Evolutionary conservation across 805 yeast species (phyloP).

Genomic region (Torulaspora microellipsoides): DNA sequence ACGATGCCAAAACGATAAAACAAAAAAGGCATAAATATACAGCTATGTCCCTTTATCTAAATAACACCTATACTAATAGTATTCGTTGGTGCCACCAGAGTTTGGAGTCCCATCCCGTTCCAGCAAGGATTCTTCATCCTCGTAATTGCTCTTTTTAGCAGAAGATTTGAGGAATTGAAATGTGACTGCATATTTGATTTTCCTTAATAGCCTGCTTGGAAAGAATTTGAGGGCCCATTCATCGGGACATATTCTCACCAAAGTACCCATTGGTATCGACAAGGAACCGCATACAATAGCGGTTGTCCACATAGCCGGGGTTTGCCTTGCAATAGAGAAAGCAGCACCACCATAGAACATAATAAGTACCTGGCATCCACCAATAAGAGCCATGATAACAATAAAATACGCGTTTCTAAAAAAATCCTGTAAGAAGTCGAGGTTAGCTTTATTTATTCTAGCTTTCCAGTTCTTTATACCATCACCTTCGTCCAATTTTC

Average conservation of each 20-base stretch:
- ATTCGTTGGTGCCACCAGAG: conserved; percentile 8
- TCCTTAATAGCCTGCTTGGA: conserved; percentile 35
- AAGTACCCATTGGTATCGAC: conserved; percentile 73
- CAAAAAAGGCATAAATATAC: too few species aligned
- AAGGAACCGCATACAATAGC: conserved; percentile 77
- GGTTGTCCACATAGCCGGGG: conserved; percentile 85
- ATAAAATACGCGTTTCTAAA: conserved; percentile 80
- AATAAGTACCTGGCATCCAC: conserved; percentile 77
- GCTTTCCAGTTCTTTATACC: conserved; percentile 53
- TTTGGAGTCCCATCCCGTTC: conserved; percentile 12
- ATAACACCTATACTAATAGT: neutral
- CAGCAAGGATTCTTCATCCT: conserved; percentile 31
- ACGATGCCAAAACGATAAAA: too few species aligned
- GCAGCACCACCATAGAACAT: conserved; percentile 98
- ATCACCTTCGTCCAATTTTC: conserved; percentile 86
- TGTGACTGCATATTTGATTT: conserved; percentile 19
- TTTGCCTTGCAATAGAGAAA: conserved; percentile 73
- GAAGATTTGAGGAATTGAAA: conserved; percentile 25
- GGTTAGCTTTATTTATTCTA: conserved; percentile 57
- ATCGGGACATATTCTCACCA: conserved; percentile 82
- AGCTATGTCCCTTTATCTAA: too few species aligned
- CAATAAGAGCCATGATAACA: conserved; percentile 66
- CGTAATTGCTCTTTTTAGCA: conserved; percentile 12
- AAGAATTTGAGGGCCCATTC: conserved; percentile 58
- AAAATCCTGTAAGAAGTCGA: conserved; percentile 80